phyloP scores from a whole-genome alignment of 352 stramenopile genomes.

The Globisporangium echinulatum region DNA sequence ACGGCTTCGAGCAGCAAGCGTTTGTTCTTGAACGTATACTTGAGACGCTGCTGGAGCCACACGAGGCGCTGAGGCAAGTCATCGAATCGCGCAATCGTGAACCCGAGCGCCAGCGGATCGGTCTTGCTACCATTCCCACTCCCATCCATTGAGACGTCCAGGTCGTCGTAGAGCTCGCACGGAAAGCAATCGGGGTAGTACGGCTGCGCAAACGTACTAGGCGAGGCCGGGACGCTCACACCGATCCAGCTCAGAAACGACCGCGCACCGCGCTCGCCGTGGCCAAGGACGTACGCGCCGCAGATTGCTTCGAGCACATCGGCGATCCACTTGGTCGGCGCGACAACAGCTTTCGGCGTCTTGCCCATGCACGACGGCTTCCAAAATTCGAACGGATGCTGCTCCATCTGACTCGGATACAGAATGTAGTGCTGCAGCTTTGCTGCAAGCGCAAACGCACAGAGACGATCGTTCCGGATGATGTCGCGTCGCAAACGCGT shows the following conservation, averaged over 20 bases:
- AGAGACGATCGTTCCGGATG: constrained; percentile 81
- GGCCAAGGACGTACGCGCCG: constrained; percentile 66
- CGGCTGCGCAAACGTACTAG: constrained; percentile 30
- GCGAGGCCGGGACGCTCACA: constrained; percentile 42
- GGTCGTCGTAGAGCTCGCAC: constrained; percentile 44
- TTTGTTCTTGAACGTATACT: constrained; percentile 82
- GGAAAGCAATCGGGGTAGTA: constrained; percentile 73
- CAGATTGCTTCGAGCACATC: constrained; percentile 81
- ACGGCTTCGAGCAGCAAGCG: constrained; percentile 68
- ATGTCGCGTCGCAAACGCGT: constrained; percentile 77
- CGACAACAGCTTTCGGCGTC: constrained; percentile 64
- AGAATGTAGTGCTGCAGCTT: constrained; percentile 74
- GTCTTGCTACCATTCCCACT: constrained; percentile 4
- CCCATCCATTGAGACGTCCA: constrained; percentile 18
- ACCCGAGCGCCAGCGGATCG: constrained; percentile 34
- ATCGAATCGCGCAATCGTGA: constrained; percentile 50
- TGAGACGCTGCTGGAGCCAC: constrained; percentile 65
- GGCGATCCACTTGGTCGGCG: constrained; percentile 79
- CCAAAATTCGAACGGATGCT: constrained; percentile 80
- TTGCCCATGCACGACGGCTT: constrained; percentile 85
- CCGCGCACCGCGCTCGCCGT: constrained; percentile 62
- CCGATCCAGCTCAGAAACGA: constrained; percentile 78
- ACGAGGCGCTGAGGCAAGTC: constrained; percentile 44
- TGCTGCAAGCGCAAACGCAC: constrained; percentile 53
- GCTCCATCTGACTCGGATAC: constrained; percentile 71